A percentile compares a stretch with the other conserved stretches of the same genome.
Conservation (phyloP, 805 yeast genomes). For the Candida nitratophila region DNA sequence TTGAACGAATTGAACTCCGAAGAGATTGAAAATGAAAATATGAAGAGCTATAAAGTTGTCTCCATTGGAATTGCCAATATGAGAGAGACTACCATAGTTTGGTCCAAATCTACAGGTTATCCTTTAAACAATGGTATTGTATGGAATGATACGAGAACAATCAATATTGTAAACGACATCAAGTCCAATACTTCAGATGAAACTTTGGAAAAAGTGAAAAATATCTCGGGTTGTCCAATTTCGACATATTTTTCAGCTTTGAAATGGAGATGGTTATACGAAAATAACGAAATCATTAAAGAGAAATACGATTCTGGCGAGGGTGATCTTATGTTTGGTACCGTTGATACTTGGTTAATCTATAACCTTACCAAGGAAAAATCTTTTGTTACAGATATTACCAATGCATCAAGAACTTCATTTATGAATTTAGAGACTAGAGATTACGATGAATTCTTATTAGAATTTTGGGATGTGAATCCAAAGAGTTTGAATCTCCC, state of each 20-base stretch:
- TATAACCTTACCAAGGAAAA: slow-evolving; percentile 71
- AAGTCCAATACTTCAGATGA: slow-evolving; percentile 46
- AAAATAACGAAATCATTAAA: slow-evolving; percentile 61
- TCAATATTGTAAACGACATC: slow-evolving; percentile 59
- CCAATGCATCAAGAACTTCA: slow-evolving; percentile 89
- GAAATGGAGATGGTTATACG: slow-evolving; percentile 82
- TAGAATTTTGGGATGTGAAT: slow-evolving; percentile 77
- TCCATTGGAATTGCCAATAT: slow-evolving; percentile 90
- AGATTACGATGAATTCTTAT: slow-evolving; percentile 68
- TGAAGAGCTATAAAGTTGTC: slow-evolving; percentile 48
- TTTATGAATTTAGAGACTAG: slow-evolving; percentile 75
- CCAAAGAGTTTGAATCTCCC: slow-evolving; percentile 60
- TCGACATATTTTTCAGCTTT: slow-evolving; percentile 90
- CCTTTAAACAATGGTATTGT: slow-evolving; percentile 87
- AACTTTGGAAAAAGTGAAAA: slow-evolving; percentile 48
- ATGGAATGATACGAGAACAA: slow-evolving; percentile 92
- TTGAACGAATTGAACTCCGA: slow-evolving; percentile 30
- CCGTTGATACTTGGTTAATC: slow-evolving; percentile 91
- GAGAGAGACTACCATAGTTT: slow-evolving; percentile 89
- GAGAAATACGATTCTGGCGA: slow-evolving; percentile 69
- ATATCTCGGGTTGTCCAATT: slow-evolving; percentile 77
- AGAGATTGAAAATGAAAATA: slow-evolving; percentile 26
- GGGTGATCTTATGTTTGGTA: slow-evolving; percentile 76
- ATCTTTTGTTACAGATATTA: slow-evolving; percentile 73
- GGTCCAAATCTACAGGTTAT: slow-evolving; percentile 78